phyloP scores from a whole-genome alignment of 345 rosid species.

The Reutealis trisperma region DNA sequence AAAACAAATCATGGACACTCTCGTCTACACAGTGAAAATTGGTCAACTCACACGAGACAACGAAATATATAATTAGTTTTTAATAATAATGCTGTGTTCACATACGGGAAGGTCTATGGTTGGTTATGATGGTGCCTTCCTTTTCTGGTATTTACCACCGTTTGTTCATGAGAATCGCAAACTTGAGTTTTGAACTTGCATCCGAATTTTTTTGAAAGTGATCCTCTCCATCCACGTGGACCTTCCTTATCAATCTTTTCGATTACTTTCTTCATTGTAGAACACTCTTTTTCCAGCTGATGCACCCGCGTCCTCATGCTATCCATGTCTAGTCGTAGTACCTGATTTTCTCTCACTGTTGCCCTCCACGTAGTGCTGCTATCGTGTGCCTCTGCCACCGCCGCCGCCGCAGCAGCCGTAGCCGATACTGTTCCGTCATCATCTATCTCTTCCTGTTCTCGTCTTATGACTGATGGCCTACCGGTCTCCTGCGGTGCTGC shows the following conservation, averaged over 20 bases:
- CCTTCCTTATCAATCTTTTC: slow-evolving; percentile 66
- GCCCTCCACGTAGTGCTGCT: slow-evolving; percentile 57
- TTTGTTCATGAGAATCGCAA: slow-evolving; percentile 82
- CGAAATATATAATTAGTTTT: not conserved
- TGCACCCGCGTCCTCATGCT: slow-evolving; percentile 95
- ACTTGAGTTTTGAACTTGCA: slow-evolving; percentile 94
- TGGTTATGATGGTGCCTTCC: slow-evolving; percentile 43
- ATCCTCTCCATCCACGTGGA: slow-evolving; percentile 49
- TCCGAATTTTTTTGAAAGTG: slow-evolving; percentile 61
- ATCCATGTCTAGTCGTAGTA: slow-evolving; percentile 93
- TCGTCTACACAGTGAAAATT: not conserved
- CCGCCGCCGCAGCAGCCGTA: not conserved
- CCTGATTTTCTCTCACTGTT: slow-evolving; percentile 90
- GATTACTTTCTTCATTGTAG: slow-evolving; percentile 81
- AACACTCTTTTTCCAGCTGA: slow-evolving; percentile 83
- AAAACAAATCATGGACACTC: slow-evolving; percentile 17
- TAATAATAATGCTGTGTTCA: not conserved
- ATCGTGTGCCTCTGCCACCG: slow-evolving; percentile 19
- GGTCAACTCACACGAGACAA: slow-evolving; percentile 9
- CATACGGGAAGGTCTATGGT: slow-evolving; percentile 21
- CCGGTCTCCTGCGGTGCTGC: slow-evolving; percentile 42
- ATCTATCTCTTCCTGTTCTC: slow-evolving; percentile 34
- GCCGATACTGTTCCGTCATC: slow-evolving; percentile 26
- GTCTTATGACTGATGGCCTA: slow-evolving; percentile 39
- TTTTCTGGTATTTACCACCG: slow-evolving; percentile 54